Evolutionary conservation across 331 rosid species (phyloP).

Genomic region (Pyrus hybrid): DNA sequence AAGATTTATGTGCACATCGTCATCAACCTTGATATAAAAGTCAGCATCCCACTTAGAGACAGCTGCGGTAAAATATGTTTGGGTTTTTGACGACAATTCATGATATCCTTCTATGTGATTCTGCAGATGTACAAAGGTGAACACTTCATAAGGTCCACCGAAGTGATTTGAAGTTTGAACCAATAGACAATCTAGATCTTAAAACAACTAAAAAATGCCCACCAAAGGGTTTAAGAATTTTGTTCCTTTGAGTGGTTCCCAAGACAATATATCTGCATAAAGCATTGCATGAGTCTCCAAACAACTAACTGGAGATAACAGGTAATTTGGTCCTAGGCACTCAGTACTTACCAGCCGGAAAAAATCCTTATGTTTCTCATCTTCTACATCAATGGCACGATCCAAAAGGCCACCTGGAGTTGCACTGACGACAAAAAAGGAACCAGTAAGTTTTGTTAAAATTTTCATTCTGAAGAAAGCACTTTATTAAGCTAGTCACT

Average conservation of each 20-base stretch:
- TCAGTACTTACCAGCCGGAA: constrained; percentile 37
- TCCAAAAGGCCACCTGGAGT: constrained; percentile 47
- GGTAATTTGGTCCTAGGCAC: neutral
- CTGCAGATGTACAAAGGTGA: constrained; percentile 16
- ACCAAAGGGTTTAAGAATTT: constrained; percentile 2
- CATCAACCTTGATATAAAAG: constrained; percentile 57
- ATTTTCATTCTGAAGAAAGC: neutral
- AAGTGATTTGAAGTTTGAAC: neutral
- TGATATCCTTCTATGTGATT: constrained; percentile 55
- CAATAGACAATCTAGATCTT: neutral
- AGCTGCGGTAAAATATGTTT: constrained; percentile 45
- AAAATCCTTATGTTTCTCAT: constrained; percentile 40
- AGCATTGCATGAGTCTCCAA: neutral
- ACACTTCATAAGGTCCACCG: neutral
- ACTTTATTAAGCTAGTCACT: neutral
- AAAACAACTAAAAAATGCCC: neutral
- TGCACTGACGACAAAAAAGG: constrained; percentile 24
- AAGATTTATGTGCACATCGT: constrained; percentile 53
- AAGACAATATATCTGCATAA: neutral
- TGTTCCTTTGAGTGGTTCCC: neutral
- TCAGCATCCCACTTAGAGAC: constrained; percentile 64
- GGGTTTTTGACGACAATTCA: constrained; percentile 52
- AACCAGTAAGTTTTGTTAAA: neutral
- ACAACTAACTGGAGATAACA: neutral
- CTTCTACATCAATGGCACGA: constrained; percentile 53